phyloP scores from a whole-genome alignment of 345 rosid species.

The Eucalyptus decipiens region DNA sequence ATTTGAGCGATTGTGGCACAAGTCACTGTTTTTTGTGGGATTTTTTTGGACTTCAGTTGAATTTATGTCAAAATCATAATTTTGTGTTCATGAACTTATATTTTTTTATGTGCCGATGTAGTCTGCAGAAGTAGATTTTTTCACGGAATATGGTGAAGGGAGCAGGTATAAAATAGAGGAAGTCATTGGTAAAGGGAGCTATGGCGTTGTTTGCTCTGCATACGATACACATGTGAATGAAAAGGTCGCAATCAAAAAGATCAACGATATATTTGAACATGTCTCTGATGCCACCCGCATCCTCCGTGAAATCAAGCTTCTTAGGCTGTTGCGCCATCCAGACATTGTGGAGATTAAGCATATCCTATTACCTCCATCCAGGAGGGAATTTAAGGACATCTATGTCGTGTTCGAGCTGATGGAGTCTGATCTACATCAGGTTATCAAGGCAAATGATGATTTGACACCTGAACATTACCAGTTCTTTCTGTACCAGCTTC shows the following conservation, averaged over 20 bases:
- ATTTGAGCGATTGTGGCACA: neutral
- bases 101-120: conserved; percentile 5
- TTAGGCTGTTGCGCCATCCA: conserved; percentile 76
- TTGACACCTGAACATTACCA: conserved; percentile 88
- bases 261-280: conserved; percentile 86
- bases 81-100: neutral
- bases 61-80: neutral
- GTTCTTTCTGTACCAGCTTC: conserved; percentile 90
- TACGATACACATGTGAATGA: conserved; percentile 71
- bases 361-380: conserved; percentile 80
- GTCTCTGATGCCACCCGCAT: conserved; percentile 92
- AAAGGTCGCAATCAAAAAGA: conserved; percentile 87
- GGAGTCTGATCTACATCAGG: conserved; percentile 94
- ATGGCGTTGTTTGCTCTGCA: conserved; percentile 88
- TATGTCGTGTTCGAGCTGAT: conserved; percentile 86
- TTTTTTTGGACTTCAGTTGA: neutral
- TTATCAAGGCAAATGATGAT: conserved; percentile 91
- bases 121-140: conserved; percentile 77
- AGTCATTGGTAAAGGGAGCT: conserved; percentile 94
- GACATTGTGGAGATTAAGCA: conserved; percentile 95
- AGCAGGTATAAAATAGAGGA: conserved; percentile 83
- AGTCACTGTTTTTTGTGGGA: neutral
- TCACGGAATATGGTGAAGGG: conserved; percentile 92
- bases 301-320: conserved; percentile 88
- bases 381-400: conserved; percentile 81